Evolutionary conservation across 441 rosid species (phyloP).

Genomic region (Aquilaria agallochum): DNA sequence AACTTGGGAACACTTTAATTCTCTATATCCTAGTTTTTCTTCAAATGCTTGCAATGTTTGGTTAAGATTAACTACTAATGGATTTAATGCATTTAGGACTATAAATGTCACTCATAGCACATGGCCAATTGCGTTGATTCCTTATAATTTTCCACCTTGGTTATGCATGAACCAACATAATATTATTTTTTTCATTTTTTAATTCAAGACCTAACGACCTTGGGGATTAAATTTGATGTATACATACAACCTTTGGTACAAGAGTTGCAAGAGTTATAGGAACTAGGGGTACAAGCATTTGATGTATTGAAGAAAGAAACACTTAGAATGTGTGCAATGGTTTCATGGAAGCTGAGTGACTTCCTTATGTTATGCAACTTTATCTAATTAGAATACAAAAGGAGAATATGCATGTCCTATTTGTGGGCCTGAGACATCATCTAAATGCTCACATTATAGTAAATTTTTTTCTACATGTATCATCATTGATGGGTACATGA

Average conservation of each 20-base stretch:
- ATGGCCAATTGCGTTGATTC: too few species aligned
- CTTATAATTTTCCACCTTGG: too few species aligned
- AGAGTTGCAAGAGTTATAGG: neutral
- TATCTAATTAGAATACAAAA: neutral
- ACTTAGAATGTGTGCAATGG: neutral
- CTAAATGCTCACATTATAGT: neutral
- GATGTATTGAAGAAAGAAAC: neutral
- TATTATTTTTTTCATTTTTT: too few species aligned
- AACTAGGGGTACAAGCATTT: neutral
- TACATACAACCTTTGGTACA: neutral
- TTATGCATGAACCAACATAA: too few species aligned
- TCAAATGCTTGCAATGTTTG: neutral
- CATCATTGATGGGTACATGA: neutral
- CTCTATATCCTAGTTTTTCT: neutral
- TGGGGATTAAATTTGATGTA: too few species aligned
- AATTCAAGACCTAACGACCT: too few species aligned
- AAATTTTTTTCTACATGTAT: neutral
- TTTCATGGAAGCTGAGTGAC: slow-evolving; percentile 1
- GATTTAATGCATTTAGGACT: too few species aligned
- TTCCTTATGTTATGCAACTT: neutral
- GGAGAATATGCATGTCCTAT: neutral
- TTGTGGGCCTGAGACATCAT: neutral
- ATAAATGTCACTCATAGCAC: too few species aligned
- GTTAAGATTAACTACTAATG: neutral
- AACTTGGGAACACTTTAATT: neutral